phyloP scores from a whole-genome alignment of 345 rosid genomes.

The Dipteronia sinensis region DNA sequence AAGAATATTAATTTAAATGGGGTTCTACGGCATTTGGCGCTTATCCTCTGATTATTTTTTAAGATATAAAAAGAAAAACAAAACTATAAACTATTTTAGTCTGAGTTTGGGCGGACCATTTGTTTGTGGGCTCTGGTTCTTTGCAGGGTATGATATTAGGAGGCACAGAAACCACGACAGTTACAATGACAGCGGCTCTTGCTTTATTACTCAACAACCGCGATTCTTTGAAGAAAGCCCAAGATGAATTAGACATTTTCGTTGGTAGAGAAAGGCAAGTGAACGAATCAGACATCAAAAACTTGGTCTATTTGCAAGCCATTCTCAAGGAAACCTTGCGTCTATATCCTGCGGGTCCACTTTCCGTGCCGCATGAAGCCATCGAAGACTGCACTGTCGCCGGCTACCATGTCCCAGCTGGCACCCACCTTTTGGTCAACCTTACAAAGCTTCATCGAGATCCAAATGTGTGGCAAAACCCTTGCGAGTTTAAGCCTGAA shows the following conservation, averaged over 20 bases:
- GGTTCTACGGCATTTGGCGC: too few relatives aligned
- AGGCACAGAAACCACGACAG: conserved; percentile 40
- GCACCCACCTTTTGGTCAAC: conserved; percentile 38
- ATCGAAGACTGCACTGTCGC: conserved; percentile 35
- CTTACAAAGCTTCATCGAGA: conserved; percentile 40
- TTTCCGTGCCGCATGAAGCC: conserved; percentile 40
- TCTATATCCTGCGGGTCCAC: conserved; percentile 37
- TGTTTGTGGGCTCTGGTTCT: background rate
- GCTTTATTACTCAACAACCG: conserved; percentile 46
- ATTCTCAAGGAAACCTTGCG: conserved; percentile 51
- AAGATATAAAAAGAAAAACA: too few relatives aligned
- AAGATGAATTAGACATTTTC: conserved; percentile 41
- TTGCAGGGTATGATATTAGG: conserved; percentile 43
- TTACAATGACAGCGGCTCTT: conserved; percentile 47
- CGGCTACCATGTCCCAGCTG: conserved; percentile 40
- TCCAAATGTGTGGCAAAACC: conserved; percentile 35
- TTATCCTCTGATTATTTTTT: too few relatives aligned
- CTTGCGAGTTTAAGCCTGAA: conserved; percentile 38
- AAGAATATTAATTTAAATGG: too few relatives aligned
- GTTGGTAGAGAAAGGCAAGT: conserved; percentile 39
- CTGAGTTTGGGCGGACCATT: too few relatives aligned
- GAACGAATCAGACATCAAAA: conserved; percentile 34
- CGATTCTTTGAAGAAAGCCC: conserved; percentile 29
- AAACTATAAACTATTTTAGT: too few relatives aligned
- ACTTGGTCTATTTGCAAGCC: conserved; percentile 39